phyloP scores from a whole-genome alignment of 768 basidiomycete genomes.

The Chiua virens region DNA sequence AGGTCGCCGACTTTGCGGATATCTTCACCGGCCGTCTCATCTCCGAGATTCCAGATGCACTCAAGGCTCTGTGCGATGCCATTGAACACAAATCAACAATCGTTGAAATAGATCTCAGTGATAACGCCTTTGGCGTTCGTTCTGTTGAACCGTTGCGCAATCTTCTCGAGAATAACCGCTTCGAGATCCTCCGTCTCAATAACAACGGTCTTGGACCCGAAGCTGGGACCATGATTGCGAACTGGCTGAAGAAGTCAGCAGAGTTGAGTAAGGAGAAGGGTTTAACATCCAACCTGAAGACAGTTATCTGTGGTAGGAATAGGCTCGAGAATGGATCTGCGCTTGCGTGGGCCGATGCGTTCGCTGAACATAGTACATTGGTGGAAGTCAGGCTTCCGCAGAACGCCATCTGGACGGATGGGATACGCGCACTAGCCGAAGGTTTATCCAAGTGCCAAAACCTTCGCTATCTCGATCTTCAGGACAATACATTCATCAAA shows the following conservation, averaged over 20 bases:
- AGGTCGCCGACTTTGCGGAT: slow-evolving; percentile 96
- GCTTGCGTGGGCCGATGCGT: slow-evolving; percentile 80
- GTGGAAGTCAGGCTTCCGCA: slow-evolving; percentile 92
- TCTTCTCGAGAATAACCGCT: slow-evolving; percentile 80
- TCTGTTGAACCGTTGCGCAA: slow-evolving; percentile 93
- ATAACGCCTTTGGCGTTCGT: slow-evolving; percentile 96
- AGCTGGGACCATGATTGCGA: slow-evolving; percentile 83
- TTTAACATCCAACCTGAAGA: slow-evolving; percentile 67
- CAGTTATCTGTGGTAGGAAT: slow-evolving; percentile 91
- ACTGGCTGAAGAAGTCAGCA: slow-evolving; percentile 79
- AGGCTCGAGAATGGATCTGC: slow-evolving; percentile 93
- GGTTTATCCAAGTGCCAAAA: slow-evolving; percentile 69
- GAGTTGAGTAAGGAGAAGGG: slow-evolving; percentile 63
- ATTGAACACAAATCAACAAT: slow-evolving; percentile 79
- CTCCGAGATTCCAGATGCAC: slow-evolving; percentile 88
- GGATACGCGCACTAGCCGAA: slow-evolving; percentile 73
- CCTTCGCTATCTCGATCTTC: slow-evolving; percentile 81
- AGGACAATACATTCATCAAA: slow-evolving; percentile 85
- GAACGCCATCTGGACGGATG: slow-evolving; percentile 95
- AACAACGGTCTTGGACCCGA: slow-evolving; percentile 96
- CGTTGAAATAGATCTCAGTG: slow-evolving; percentile 85
- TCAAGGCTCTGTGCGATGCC: slow-evolving; percentile 85
- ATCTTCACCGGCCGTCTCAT: slow-evolving; percentile 98
- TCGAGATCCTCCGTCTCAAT: slow-evolving; percentile 82
- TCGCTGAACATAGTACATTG: slow-evolving; percentile 79